Base-by-base conservation (phyloP, 352 stramenopile genomes). In the Globisporangium camurandrum region DNA sequence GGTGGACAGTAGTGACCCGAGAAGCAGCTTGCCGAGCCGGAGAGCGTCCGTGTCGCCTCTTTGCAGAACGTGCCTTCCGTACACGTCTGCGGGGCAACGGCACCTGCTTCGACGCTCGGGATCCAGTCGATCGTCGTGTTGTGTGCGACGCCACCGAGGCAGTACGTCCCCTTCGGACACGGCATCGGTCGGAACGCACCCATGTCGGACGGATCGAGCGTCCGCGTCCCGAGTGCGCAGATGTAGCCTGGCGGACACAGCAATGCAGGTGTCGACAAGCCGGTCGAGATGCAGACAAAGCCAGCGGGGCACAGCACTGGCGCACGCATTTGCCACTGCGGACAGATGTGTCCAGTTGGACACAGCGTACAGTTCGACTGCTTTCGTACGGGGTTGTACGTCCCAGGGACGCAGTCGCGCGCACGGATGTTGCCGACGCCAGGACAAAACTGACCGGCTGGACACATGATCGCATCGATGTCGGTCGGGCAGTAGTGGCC, bases 1-100 rank as follows among this genome's bases (percentile, higher is more conserved):
- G 90, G 85, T 27, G 93, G 93, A 61, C 96, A 99, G 60, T 98
- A 99, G 57, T 99, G 95, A 2, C 96, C 96, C 7, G 83, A 75
- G 38, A 85, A 98, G 65, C 96, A 99, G 31, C 75, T 64, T 1
- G 78, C 80, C 22, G 76, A 91, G 9, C 91, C 95, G 0, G 84
- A 88, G 0, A 86, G 59, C 2, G 64, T 85, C 28, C 82, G 67
- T 1, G 90, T 95, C 38, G 77, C 79, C 51, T 80, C 65, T 30
- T 92, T 58, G 52, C 96, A 99, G 68, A 88, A 99, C 1, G 87
- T 97, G 12, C 96, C 96, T 73, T 99, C 96, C 1, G 75, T 91
- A 62, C 96, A 99, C 38, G 63, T 63, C 57, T 99, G 95, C 3
- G 95, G 95, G 17, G 95, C 84, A 9, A 77, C 67, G 4, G 77